phyloP scores from a whole-genome alignment of 371 early-diverging fungal genomes.

The Saksenaea vasiformis region DNA sequence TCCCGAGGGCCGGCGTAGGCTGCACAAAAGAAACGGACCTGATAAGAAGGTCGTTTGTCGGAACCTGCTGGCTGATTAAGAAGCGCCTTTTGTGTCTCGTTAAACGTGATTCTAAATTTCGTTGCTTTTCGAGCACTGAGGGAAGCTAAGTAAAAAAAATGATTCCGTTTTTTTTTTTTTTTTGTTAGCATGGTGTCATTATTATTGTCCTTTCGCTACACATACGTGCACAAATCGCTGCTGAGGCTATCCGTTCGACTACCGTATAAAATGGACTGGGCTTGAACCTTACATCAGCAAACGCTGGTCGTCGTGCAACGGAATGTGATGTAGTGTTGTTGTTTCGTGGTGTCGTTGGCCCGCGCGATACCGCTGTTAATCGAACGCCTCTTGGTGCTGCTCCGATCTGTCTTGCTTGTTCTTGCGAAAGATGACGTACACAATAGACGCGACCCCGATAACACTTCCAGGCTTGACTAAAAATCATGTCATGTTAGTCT shows the following conservation, averaged over 20 bases:
- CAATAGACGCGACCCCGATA: neutral
- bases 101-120: neutral
- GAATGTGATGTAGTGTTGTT: neutral
- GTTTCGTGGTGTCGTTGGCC: neutral
- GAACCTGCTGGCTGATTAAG: neutral
- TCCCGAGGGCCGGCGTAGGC: neutral
- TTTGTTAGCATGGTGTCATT: too few relatives aligned
- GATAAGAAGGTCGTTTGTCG: conserved; percentile 1
- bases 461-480: neutral
- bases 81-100: neutral
- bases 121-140: neutral
- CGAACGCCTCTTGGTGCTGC: neutral
- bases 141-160: neutral
- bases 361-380: too few relatives aligned
- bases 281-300: neutral
- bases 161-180: too few relatives aligned
- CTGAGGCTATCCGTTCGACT: neutral
- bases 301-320: neutral
- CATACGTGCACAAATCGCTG: neutral
- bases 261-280: neutral
- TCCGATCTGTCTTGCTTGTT: neutral
- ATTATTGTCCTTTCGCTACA: too few relatives aligned
- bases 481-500: neutral
- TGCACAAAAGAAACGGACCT: conserved; percentile 12
- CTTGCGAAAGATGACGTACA: neutral